phyloP scores from a whole-genome alignment of 129 eudicot species.

The Scalesia atractyloides region DNA sequence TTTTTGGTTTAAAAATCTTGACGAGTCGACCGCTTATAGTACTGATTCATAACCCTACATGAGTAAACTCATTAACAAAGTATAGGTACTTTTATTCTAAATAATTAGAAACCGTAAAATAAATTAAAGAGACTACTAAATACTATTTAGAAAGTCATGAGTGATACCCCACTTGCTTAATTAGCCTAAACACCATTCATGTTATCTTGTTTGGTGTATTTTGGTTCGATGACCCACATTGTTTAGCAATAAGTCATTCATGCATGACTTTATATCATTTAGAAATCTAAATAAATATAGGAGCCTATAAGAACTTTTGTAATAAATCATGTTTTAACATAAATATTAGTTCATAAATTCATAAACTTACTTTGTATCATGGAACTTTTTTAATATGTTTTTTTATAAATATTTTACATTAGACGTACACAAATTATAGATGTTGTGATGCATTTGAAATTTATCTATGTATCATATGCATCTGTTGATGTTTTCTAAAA shows the following conservation, averaged over 20 bases:
- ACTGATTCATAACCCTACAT: not conserved
- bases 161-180: constrained; percentile 38
- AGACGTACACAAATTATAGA: not conserved
- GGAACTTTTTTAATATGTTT: no score
- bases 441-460: not conserved
- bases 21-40: not conserved
- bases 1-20: not conserved
- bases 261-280: no score
- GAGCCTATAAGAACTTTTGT: no score
- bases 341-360: not conserved
- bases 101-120: not conserved
- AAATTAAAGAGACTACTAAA: not conserved
- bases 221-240: constrained; percentile 36
- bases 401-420: not conserved
- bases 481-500: not conserved
- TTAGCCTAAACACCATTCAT: constrained; percentile 42
- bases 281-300: no score
- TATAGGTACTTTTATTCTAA: not conserved
- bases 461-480: not conserved
- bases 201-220: constrained; percentile 39
- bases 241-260: not conserved
- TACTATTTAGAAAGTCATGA: constrained; percentile 16
- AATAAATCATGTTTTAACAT: no score
- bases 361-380: no score
- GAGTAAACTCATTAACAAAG: no score